These are phyloP conservation scores for Alternaria triticimaculans DNA, from an alignment of 2,329 filamentous ascomycete genomes.

Conservation along the genomic window DNA sequence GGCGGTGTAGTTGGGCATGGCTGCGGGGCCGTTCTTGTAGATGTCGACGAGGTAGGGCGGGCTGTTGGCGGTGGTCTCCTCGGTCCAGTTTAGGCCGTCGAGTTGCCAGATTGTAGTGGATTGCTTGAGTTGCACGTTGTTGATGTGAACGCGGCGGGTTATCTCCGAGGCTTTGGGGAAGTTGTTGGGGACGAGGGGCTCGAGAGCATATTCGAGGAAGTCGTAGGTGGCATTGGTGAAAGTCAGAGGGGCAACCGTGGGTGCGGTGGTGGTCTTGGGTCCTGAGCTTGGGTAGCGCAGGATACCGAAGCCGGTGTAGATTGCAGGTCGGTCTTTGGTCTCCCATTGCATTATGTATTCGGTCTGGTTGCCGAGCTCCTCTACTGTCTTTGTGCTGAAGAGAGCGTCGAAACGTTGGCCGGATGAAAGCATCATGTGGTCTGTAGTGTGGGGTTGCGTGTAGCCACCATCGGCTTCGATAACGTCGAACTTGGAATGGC, in stretches of 20 bases:
- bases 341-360: conserved; percentile 57
- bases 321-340: conserved; percentile 57
- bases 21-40: conserved; percentile 55
- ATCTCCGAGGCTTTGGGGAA: conserved; percentile 45
- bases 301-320: conserved; percentile 59
- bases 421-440: conserved; percentile 61
- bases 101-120: conserved; percentile 32
- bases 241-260: conserved; percentile 32
- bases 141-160: conserved; percentile 43
- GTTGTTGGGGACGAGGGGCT: conserved; percentile 41
- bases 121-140: conserved; percentile 26
- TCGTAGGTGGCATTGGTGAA: conserved; percentile 44
- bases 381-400: conserved; percentile 59
- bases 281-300: conserved; percentile 41
- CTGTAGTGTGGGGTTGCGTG: conserved; percentile 56
- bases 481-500: conserved; percentile 62
- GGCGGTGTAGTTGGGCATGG: conserved; percentile 60
- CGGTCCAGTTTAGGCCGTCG: conserved; percentile 31
- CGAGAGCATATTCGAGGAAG: conserved; percentile 50
- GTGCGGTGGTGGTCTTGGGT: conserved; percentile 10
- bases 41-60: conserved; percentile 61
- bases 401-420: conserved; percentile 69
- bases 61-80: conserved; percentile 12
- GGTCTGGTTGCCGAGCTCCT: conserved; percentile 52
- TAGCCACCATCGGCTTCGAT: conserved; percentile 66